phyloP scores from a whole-genome alignment of 129 eudicot genomes.

The Pulicaria dysenterica region DNA sequence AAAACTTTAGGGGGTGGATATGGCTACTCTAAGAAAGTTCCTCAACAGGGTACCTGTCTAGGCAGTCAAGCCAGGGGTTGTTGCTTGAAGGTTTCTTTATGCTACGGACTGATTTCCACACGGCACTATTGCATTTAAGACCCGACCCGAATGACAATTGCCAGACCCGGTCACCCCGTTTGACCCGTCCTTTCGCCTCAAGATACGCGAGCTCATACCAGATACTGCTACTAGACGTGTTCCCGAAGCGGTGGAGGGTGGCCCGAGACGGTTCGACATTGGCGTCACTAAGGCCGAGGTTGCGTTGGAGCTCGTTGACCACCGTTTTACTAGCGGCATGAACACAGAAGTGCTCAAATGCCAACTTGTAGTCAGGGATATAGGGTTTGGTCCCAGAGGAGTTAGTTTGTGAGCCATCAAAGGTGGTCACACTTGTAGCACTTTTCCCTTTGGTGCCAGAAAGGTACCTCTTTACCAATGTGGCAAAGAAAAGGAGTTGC shows the following conservation, averaged over 20 bases:
- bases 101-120: slow-evolving; percentile 77
- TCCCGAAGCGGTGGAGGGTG: slow-evolving; percentile 86
- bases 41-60: slow-evolving; percentile 59
- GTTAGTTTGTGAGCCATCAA: slow-evolving; percentile 8
- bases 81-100: slow-evolving; percentile 51
- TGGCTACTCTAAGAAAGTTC: slow-evolving; percentile 41
- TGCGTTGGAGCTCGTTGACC: slow-evolving; percentile 85
- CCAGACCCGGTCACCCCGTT: slow-evolving; percentile 86
- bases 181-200: slow-evolving; percentile 78
- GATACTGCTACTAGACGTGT: slow-evolving; percentile 94
- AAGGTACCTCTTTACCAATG: slow-evolving; percentile 56
- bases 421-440: neutral
- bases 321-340: slow-evolving; percentile 95
- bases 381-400: slow-evolving; percentile 59
- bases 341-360: slow-evolving; percentile 94
- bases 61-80: slow-evolving; percentile 85
- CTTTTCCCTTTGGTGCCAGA: slow-evolving; percentile 35
- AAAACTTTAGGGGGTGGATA: slow-evolving; percentile 15
- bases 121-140: slow-evolving; percentile 89
- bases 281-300: slow-evolving; percentile 73
- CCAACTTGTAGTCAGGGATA: slow-evolving; percentile 96
- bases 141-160: slow-evolving; percentile 95
- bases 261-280: slow-evolving; percentile 82
- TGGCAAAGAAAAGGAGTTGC: slow-evolving; percentile 79
- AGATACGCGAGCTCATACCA: slow-evolving; percentile 95